These are phyloP conservation scores for Trametes polyzona DNA, from an alignment of 1,284 basidiomycete species.

Conservation along the genomic window DNA sequence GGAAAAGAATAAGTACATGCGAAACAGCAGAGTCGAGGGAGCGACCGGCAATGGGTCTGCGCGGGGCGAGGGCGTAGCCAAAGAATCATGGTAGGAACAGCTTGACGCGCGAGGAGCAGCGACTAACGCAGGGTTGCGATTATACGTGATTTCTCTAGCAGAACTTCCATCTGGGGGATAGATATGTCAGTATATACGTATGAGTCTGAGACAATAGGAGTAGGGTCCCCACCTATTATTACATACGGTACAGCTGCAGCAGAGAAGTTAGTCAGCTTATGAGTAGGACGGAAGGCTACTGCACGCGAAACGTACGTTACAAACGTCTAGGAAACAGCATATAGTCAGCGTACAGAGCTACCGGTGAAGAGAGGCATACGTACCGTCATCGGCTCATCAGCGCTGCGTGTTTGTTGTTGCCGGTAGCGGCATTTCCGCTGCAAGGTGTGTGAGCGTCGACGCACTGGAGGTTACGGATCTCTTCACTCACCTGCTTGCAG, in stretches of 20 bases:
- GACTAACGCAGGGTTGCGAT: background rate
- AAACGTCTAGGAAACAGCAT: slow-evolving; percentile 34
- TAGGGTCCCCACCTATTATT: slow-evolving; percentile 53
- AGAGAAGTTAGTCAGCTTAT: slow-evolving; percentile 8
- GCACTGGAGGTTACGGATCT: background rate
- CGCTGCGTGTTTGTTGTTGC: slow-evolving; percentile 93
- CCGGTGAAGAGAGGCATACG: slow-evolving; percentile 40
- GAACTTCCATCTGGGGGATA: slow-evolving; percentile 63
- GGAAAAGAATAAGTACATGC: slow-evolving; percentile 2
- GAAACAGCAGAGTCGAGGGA: background rate
- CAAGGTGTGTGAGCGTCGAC: slow-evolving; percentile 9
- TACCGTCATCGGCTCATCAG: slow-evolving; percentile 97
- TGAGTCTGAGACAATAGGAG: slow-evolving; percentile 3
- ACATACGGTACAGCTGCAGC: slow-evolving; percentile 59
- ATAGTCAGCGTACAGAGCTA: slow-evolving; percentile 18
- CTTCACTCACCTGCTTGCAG: slow-evolving; percentile 74
- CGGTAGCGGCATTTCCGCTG: slow-evolving; percentile 90
- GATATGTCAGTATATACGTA: background rate
- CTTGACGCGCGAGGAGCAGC: background rate
- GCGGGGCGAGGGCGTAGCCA: background rate
- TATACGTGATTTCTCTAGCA: slow-evolving; percentile 45
- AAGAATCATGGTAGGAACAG: background rate
- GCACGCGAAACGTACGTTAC: slow-evolving; percentile 36
- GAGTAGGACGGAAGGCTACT: background rate
- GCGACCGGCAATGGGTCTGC: background rate